phyloP scores from a whole-genome alignment of 179 eudicot species.

The Pouteria campechiana region DNA sequence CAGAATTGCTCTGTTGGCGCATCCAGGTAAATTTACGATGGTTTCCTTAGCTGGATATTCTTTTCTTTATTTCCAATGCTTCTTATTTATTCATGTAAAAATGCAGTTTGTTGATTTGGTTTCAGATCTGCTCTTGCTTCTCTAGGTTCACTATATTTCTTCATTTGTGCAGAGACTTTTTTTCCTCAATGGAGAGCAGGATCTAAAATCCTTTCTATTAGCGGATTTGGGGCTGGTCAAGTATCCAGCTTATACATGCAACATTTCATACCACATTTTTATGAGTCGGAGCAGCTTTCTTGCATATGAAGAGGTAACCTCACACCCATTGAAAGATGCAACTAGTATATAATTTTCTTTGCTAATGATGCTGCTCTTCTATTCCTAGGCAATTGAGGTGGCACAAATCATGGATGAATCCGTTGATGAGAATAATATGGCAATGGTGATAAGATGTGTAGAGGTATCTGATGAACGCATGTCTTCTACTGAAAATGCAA shows the following conservation, averaged over 20 bases:
- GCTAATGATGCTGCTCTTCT: constrained; percentile 4
- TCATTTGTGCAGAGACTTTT: constrained; percentile 69
- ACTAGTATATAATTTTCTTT: constrained; percentile 1
- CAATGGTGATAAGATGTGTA: constrained; percentile 46
- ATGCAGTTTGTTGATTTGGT: too few relatives aligned
- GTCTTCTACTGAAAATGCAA: constrained; percentile 15
- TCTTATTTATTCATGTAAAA: constrained; percentile 1
- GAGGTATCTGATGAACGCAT: constrained; percentile 48
- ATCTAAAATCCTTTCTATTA: constrained; percentile 71
- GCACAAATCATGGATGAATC: constrained; percentile 88
- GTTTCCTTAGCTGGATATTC: neutral
- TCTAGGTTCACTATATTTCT: constrained; percentile 5
- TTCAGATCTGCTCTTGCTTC: too few relatives aligned
- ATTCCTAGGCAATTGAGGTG: constrained; percentile 72
- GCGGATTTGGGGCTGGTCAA: constrained; percentile 76
- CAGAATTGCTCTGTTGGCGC: constrained; percentile 84
- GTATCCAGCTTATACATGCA: constrained; percentile 73
- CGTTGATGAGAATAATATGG: constrained; percentile 55
- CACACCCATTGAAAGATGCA: neutral
- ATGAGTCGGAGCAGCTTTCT: constrained; percentile 45
- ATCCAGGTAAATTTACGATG: constrained; percentile 45
- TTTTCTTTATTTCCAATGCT: neutral
- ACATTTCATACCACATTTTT: constrained; percentile 39
- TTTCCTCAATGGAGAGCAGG: constrained; percentile 87
- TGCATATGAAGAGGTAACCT: constrained; percentile 84